Base-by-base conservation (phyloP, 2,329 filamentous ascomycete genomes). In the Hypoxylon sp. region DNA sequence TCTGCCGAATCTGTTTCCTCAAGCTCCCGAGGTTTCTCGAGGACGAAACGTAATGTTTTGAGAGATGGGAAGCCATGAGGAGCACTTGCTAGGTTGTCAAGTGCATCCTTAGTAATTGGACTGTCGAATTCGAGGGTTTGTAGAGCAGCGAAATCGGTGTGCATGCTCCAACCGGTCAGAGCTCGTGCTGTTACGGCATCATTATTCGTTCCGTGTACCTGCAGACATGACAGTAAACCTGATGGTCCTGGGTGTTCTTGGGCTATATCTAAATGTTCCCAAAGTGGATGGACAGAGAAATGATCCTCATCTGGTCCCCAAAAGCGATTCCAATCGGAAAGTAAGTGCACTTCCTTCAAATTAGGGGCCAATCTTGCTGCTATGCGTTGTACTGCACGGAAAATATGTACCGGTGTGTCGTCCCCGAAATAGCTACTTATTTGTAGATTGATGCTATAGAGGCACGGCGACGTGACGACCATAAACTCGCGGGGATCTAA, bases 391-490 rank as follows among this genome's bases (percentile, higher is more conserved):
- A 55, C 21, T 41, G 30, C 32, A 17, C 5, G 11, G 5, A 59
- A 5, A 13, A 49, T 48, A 50, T 60, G 21, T 17, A 17, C 2
- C 13, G 41, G 53, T 17, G 5, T 1, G 21, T 23, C 7, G 17
- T 34, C 4, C 3, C 4, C 2, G 9, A 2, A 10, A 32, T 28
- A 2, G 17, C 7, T 7, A 13, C 2, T 1, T 17, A n/a, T 14
- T 19, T n/a, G 10, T 3, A 56, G 43, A 21, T n/a, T 45, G 41
- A 64, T 50, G 49, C 55, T 65, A 45, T 65, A 55, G 17, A 65
- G 62, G 25, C 55, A 65, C 19, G 62, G 62, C 13, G 62, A 65
- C 13, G 30, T 55, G 5, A 34, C 50, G n/a, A 60, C 17, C 55
- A 43, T 43, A 5, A 65, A 11, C 45, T 65, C 56, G 11, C 52